A percentile compares a stretch with the other conserved stretches of the same genome.
These are phyloP conservation scores for Chrysanthemum lavandulifolium DNA, from an alignment of 129 eudicot species.

Conservation along the genomic window DNA sequence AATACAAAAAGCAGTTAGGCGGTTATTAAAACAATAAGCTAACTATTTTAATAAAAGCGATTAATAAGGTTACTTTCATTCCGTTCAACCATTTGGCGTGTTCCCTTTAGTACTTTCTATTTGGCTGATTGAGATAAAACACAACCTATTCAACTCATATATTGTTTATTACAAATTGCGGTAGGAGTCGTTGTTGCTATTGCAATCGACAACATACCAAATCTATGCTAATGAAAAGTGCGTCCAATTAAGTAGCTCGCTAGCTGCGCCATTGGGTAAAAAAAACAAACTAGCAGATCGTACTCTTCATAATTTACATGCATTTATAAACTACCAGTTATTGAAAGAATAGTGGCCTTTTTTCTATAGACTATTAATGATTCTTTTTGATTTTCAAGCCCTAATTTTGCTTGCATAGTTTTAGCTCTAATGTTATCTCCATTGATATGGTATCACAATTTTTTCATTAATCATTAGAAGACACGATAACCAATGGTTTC, in stretches of 20 bases:
- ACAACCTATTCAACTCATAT: not conserved
- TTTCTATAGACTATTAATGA: not conserved
- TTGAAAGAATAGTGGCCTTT: constrained; percentile 3
- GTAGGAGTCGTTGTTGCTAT: constrained; percentile 75
- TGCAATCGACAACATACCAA: constrained; percentile 68
- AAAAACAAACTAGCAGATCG: constrained; percentile 17
- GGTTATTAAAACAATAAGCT: no score
- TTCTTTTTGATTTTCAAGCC: not conserved
- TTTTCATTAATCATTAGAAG: not conserved
- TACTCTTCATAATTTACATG: constrained; percentile 5
- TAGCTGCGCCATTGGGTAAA: constrained; percentile 20
- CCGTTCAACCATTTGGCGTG: no score
- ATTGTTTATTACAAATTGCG: constrained; percentile 30
- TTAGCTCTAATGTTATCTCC: constrained; percentile 10
- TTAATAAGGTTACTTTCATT: no score
- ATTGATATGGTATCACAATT: constrained; percentile 2
- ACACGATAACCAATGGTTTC: not conserved
- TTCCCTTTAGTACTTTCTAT: no score
- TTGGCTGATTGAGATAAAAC: no score
- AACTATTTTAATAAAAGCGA: no score
- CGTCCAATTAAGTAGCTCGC: constrained; percentile 44
- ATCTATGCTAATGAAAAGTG: constrained; percentile 60
- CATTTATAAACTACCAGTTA: constrained; percentile 1
- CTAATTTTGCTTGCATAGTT: not conserved
- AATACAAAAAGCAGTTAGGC: no score